Percentiles rank a stretch among this genome's conserved stretches.
Conservation (phyloP, 768 basidiomycete species). For the Pilatotrama ljubarskyi region DNA sequence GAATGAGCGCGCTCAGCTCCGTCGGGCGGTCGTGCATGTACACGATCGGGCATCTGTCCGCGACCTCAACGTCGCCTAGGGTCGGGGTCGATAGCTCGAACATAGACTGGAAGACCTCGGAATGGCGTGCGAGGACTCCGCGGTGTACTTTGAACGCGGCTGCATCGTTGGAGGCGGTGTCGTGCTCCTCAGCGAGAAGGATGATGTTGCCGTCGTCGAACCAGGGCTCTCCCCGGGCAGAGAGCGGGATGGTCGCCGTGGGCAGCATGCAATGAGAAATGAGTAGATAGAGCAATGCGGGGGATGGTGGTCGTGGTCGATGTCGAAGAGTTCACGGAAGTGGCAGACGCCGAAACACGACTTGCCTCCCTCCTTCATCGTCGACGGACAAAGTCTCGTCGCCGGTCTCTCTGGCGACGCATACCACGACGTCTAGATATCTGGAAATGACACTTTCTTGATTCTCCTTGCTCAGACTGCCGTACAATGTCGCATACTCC, state of each 20-base stretch:
- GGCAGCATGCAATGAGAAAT: neutral
- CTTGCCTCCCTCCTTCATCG: conserved; percentile 1
- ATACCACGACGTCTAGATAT: neutral
- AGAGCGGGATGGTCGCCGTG: neutral
- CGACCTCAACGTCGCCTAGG: conserved; percentile 32
- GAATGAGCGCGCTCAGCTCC: conserved; percentile 52
- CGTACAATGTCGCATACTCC: conserved; percentile 21
- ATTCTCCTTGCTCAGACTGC: neutral
- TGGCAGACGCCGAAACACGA: neutral
- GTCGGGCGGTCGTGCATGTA: conserved; percentile 51
- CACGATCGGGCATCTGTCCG: conserved; percentile 52
- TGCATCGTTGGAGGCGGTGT: conserved; percentile 30
- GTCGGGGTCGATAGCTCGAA: conserved; percentile 45
- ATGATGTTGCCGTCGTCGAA: conserved; percentile 64
- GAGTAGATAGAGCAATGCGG: neutral
- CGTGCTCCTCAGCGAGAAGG: conserved; percentile 44
- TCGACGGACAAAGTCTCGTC: too few species aligned
- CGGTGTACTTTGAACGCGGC: conserved; percentile 57
- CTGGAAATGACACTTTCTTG: neutral
- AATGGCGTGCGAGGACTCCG: conserved; percentile 48
- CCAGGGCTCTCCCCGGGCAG: conserved; percentile 46
- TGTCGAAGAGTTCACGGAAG: neutral
- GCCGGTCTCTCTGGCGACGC: neutral
- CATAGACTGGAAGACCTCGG: conserved; percentile 58
- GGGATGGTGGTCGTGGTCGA: neutral